Evolutionary conservation across 2,329 filamentous ascomycete genomes (phyloP), one percentile per base, ranked within the genome.

Genomic region (Pochonia chlamydosporia): DNA sequence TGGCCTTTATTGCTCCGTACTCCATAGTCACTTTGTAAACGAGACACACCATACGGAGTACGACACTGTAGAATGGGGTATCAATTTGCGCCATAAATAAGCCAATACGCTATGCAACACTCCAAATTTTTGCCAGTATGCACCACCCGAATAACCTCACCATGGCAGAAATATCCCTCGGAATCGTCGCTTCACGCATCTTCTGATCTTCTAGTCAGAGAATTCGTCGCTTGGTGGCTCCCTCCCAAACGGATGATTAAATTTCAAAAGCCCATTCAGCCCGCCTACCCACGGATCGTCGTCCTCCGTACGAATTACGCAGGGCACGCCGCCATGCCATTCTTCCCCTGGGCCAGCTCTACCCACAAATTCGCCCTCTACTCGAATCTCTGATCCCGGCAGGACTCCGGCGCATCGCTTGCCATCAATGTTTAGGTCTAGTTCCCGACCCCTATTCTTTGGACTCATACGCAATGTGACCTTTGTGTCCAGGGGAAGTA

Each of bases 281-380:
- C 93, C 92, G 1, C 92, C 92, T 3, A 99, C 92, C 93, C 93
- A 99, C 16, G 92, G 89, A 65, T 97, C 92, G 59, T 96, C 89
- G 40, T 84, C 79, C 52, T 84, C 79, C 2, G 71, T 68, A 40
- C 90, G 75, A 60, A 96, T 93, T 26, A 97, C 87, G 62, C 90
- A 95, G 3, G 93, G 93, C 13, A 97, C 91, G 10, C 92, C 92
- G 23, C 91, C 89, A 26, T 78, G 73, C 86, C 78, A 82, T 42
- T 77, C 73, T 43, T 68, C 65, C 1, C 63, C 65, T 0, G 61
- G 63, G 0, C 64, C 65, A 4, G 59, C 63, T 20, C 62, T 57
- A 16, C 76, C 76, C 41, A 96, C 85, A 52, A 85, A 80, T 65
- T 96, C 92, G 21, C 90, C 91, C 59, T 88, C 84, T n/a, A 96